Base-by-base conservation (phyloP, 2,329 filamentous ascomycete genomes). In the Xylariaceae sp. region DNA sequence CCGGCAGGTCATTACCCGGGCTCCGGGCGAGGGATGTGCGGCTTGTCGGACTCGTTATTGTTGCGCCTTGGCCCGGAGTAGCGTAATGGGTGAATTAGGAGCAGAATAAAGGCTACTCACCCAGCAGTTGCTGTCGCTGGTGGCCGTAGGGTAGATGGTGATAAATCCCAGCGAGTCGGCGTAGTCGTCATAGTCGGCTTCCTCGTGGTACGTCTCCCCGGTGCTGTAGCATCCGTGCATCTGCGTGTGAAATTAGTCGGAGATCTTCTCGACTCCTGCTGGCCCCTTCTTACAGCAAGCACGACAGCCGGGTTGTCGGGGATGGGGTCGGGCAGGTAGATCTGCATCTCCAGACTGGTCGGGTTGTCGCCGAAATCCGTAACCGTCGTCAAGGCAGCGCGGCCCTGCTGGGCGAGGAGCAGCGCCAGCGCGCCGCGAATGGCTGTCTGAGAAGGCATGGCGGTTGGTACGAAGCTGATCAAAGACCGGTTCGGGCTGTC, bases 101-200 rank as follows among this genome's bases (percentile, higher is more conserved):
- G 32, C n/a, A n/a, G n/a, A n/a, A n/a, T n/a, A n/a, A n/a, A n/a
- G n/a, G n/a, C n/a, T n/a, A n/a, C 41, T 33, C 19, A 44, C 44
- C 44, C 44, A 46, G 9, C 44, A 46, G 35, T 47, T 39, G 26
- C 22, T 43, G 16, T 50, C 47, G 22, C 45, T 47, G 14, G 23
- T 39, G 3, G 43, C 41, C 13, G 35, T 29, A 5, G 47, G 47
- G 24, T 50, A 50, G 4, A 45, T 35, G 13, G 45, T 44, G 26
- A 50, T 43, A 24, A 48, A 48, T 5, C 47, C 47, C 5, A 37
- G 12, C 5, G 34, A 24, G 4, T 48, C 33, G 12, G 47, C 47
- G 19, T 44, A 37, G 7, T 6, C 26, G 21, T 40, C 40, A 22
- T 45, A 48, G 23, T 43, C 40, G 9, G 45, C 42, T 29, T 32